Conservation (phyloP, 768 basidiomycete species). For the Lanmaoa rubissima region DNA sequence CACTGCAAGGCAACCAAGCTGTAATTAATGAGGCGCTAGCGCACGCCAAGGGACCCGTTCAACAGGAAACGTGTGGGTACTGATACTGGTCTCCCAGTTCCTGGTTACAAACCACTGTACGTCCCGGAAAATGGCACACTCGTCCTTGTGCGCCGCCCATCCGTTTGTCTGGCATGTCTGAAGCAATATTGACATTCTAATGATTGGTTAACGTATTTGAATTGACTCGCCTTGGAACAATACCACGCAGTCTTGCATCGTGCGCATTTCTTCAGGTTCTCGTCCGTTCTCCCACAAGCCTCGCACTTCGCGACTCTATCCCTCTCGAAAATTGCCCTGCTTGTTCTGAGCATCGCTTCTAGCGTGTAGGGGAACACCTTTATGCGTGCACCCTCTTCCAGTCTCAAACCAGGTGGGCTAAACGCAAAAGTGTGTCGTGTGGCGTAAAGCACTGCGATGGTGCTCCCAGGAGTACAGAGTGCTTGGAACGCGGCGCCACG, state of each 20-base stretch:
- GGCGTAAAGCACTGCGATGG: constrained; percentile 32
- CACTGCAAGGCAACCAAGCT: background rate
- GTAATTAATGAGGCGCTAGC: constrained; percentile 5
- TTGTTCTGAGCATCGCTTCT: constrained; percentile 26
- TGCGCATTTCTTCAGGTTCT: constrained; percentile 24
- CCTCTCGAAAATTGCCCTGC: constrained; percentile 21
- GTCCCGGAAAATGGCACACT: constrained; percentile 25
- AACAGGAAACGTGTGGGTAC: constrained; percentile 20
- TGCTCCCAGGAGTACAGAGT: constrained; percentile 26
- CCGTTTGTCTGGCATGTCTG: constrained; percentile 25
- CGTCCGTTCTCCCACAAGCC: constrained; percentile 18
- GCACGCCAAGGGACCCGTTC: constrained; percentile 18
- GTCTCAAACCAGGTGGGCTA: constrained; percentile 27
- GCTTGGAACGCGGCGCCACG: constrained; percentile 24
- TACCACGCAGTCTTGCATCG: constrained; percentile 30
- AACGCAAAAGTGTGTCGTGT: constrained; percentile 31
- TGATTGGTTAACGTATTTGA: background rate
- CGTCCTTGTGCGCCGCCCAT: constrained; percentile 24
- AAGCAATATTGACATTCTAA: constrained; percentile 1
- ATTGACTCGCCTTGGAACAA: constrained; percentile 28
- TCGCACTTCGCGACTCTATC: constrained; percentile 23
- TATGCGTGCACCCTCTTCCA: constrained; percentile 25
- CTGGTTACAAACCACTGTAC: constrained; percentile 32
- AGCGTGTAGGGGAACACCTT: constrained; percentile 29
- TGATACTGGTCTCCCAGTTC: constrained; percentile 24